Evolutionary conservation across 441 rosid genomes (phyloP).

Genomic region (Raphanus hybrid): DNA sequence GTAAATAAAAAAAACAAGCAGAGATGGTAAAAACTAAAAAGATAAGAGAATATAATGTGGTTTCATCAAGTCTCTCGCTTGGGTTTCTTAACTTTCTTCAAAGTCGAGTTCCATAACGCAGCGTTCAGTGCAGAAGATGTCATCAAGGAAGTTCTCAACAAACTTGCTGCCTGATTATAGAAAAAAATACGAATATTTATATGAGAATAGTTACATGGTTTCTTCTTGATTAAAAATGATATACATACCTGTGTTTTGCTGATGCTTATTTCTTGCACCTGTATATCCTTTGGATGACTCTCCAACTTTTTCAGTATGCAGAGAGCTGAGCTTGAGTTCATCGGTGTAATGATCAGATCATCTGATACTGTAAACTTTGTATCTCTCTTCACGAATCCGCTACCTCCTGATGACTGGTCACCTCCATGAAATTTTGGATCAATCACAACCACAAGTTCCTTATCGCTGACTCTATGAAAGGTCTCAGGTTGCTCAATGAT

Average conservation of each 20-base stretch:
- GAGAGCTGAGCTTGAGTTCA: not conserved
- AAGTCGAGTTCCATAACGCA: slow-evolving; percentile 14
- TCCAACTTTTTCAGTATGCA: not conserved
- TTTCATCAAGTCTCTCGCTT: slow-evolving; percentile 17
- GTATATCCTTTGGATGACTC: not conserved
- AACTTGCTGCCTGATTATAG: not conserved
- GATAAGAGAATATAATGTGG: not conserved
- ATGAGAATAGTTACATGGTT: not conserved
- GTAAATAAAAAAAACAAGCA: not conserved
- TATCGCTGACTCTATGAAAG: not conserved
- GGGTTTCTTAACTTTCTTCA: slow-evolving; percentile 3
- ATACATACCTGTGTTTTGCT: not conserved
- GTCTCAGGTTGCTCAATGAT: rapidly evolving
- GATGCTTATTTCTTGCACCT: slow-evolving; percentile 4
- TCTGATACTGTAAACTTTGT: slow-evolving; percentile 16
- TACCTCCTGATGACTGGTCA: not conserved
- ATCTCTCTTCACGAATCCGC: slow-evolving; percentile 3
- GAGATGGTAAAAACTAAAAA: slow-evolving; percentile 1
- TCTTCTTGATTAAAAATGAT: too few species aligned
- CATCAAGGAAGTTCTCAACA: slow-evolving; percentile 19
- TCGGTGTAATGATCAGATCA: slow-evolving; percentile 12
- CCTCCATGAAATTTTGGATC: not conserved
- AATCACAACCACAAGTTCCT: not conserved
- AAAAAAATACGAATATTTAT: not conserved
- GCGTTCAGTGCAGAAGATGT: slow-evolving; percentile 27